These are phyloP conservation scores for Mycena latifolia DNA, from an alignment of 768 basidiomycete genomes.

Conservation along the genomic window DNA sequence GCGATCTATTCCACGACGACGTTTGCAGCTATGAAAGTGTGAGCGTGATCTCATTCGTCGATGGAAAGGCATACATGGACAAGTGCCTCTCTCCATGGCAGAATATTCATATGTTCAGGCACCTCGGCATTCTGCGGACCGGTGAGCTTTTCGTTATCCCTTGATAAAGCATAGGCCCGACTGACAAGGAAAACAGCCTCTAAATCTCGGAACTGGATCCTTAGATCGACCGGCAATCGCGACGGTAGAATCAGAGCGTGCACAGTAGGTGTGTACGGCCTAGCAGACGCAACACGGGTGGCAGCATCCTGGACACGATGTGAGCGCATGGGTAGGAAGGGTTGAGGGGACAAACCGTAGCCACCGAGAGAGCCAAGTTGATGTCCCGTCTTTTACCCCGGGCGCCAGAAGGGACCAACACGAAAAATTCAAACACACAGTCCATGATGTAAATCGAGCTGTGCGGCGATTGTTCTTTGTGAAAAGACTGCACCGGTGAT, in stretches of 20 bases:
- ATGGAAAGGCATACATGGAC: slow-evolving; percentile 63
- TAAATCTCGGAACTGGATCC: slow-evolving; percentile 74
- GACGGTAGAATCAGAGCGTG: slow-evolving; percentile 84
- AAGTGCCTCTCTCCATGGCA: slow-evolving; percentile 67
- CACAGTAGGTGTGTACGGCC: slow-evolving; percentile 80
- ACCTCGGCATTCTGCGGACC: slow-evolving; percentile 61
- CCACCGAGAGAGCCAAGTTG: slow-evolving; percentile 67
- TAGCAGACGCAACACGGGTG: slow-evolving; percentile 57
- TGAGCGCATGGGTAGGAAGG: slow-evolving; percentile 5
- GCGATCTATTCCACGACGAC: slow-evolving; percentile 61
- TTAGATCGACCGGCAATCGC: slow-evolving; percentile 78
- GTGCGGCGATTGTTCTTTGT: slow-evolving; percentile 51
- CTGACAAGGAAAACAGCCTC: slow-evolving; percentile 73
- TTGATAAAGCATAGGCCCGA: slow-evolving; percentile 26
- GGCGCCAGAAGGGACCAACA: slow-evolving; percentile 78
- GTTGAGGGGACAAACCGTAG: slow-evolving; percentile 50
- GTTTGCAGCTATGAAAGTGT: slow-evolving; percentile 59
- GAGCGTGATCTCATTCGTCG: slow-evolving; percentile 33
- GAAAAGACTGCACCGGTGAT: slow-evolving; percentile 56
- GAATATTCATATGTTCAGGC: slow-evolving; percentile 85
- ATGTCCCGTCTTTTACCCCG: slow-evolving; percentile 72
- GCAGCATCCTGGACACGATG: slow-evolving; percentile 63
- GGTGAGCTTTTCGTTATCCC: not conserved
- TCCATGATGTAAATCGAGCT: slow-evolving; percentile 75
- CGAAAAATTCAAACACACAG: slow-evolving; percentile 85